Evolutionary conservation across 768 basidiomycete species (phyloP), one percentile per base, ranked within the genome.

Genomic region (Xanthoconium purpureum): DNA sequence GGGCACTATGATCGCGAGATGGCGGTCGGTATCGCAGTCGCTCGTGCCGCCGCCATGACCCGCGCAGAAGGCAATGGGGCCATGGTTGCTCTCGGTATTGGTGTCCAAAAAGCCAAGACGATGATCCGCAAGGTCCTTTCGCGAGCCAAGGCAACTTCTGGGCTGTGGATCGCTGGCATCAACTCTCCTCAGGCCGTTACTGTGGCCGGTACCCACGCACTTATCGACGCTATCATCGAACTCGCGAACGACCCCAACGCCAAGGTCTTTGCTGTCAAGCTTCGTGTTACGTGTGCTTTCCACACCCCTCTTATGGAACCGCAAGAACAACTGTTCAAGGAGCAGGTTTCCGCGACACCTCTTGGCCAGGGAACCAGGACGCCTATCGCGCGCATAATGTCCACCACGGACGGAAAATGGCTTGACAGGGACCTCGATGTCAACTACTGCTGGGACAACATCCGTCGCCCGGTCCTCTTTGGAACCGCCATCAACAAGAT

Each of bases 141-240:
- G 14, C 61, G 50, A 9, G 61, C 66, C 35, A 66, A 67, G 52
- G 62, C 49, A 10, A 55, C 61, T 17, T 60, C 56, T 36, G 66
- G 74, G 33, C 35, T 75, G 39, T 74, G 71, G 67, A 67, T 74
- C 12, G 71, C 70, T 30, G 71, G 73, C 46, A 68, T 74, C 59
- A 74, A 74, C 53, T 74, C 71, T 17, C 70, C 71, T 43, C 68
- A 73, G 13, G 71, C 74, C n/a, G 71, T 74, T 38, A 71, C 73
- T 4, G 59, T 74, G 17, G 71, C 73, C 5, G 74, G 74, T 20
- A 57, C 47, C 17, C 65, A 68, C 17, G 63, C 68, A 33, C 65
- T 71, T 13, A 60, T 75, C 48, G 69, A 74, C n/a, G 66, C 64
- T 6, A 48, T 75, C n/a, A 11, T 63, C 17, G 61, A 60, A 24